Evolutionary conservation across 2,329 filamentous ascomycete genomes (phyloP).

Genomic region (Nothophoma quercina): DNA sequence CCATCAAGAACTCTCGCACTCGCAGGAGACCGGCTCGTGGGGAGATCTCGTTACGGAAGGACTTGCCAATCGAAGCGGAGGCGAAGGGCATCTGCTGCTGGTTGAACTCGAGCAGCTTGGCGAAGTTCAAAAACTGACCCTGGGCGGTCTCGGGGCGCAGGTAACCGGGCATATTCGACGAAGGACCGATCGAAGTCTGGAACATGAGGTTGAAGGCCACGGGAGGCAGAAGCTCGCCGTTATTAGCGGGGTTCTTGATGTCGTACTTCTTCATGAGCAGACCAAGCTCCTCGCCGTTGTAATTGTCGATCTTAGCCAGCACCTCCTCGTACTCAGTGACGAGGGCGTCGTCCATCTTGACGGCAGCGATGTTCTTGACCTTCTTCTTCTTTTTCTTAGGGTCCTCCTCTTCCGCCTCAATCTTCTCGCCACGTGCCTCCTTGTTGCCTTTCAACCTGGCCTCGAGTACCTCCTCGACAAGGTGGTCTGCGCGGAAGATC

Average conservation of each 20-base stretch:
- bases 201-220: constrained; percentile 99
- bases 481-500: constrained; percentile 93
- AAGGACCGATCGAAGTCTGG: constrained; percentile 91
- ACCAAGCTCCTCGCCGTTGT: constrained; percentile 84
- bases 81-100: constrained; percentile 95
- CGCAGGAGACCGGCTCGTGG: constrained; percentile 89
- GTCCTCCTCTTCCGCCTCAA: constrained; percentile 76
- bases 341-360: constrained; percentile 87
- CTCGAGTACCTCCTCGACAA: constrained; percentile 94
- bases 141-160: constrained; percentile 86
- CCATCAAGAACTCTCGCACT: constrained; percentile 98
- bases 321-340: constrained; percentile 91
- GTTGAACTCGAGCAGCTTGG: constrained; percentile 96
- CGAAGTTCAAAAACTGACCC: constrained; percentile 97
- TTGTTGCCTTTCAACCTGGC: constrained; percentile 87
- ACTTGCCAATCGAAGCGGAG: constrained; percentile 96
- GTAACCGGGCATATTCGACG: constrained; percentile 77
- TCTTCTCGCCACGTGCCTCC: constrained; percentile 84
- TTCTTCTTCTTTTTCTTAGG: constrained; percentile 92
- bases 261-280: constrained; percentile 87
- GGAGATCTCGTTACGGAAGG: constrained; percentile 97
- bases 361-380: constrained; percentile 65
- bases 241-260: constrained; percentile 85
- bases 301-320: constrained; percentile 95
- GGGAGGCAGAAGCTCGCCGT: constrained; percentile 77